Base-by-base conservation (phyloP, 169 alveolate species). In the Toxoplasma gondii region DNA sequence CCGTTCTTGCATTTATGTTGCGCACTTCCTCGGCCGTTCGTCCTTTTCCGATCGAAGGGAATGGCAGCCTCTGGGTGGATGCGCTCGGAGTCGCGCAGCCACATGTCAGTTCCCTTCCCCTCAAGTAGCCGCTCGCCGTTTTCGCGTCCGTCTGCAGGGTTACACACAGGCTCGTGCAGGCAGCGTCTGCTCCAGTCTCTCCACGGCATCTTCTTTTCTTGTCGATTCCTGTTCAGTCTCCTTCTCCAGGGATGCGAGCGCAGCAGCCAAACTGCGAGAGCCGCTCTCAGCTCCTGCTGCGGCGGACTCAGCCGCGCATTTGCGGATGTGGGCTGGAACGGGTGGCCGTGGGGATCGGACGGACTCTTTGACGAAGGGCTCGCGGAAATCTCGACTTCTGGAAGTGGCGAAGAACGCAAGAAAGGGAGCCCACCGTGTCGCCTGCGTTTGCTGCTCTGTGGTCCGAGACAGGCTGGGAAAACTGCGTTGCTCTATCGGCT, bases 401-500 rank as follows among this genome's bases (percentile, higher is more conserved):
- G 43, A n/a, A 74, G n/a, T 44, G 84, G 44, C 4, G 58, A 80
- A 12, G 88, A 80, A 9, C 24, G 36, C 1, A 80, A 80, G 88
- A 31, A 80, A 80, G 9, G 17, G 88, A 19, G 88, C 53, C 58
- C 67, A 22, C 64, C 90, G 34, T 34, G 90, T 38, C 91, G 38
- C 36, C 82, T 91, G 39, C 91, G 91, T 36, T n/a, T 91, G 44
- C 91, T 91, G 34, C 91, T 91, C 82, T 38, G 87, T 31, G 94
- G 94, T n/a, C 91, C 67, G 43, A 41, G 91, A 27, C 87, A 78
- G 29, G 69, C 94, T 9, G 94, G 94, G 31, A 91, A 91, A n/a
- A 91, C 94, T 1, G 94, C 94, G 64, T 39, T 91, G 38, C 83
- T 91, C 39, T 91, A 91, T 67, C 87, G 94, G n/a, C 91, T 91